Conservation (phyloP, 2,329 filamentous ascomycete species). For the Aureobasidium sp. region DNA sequence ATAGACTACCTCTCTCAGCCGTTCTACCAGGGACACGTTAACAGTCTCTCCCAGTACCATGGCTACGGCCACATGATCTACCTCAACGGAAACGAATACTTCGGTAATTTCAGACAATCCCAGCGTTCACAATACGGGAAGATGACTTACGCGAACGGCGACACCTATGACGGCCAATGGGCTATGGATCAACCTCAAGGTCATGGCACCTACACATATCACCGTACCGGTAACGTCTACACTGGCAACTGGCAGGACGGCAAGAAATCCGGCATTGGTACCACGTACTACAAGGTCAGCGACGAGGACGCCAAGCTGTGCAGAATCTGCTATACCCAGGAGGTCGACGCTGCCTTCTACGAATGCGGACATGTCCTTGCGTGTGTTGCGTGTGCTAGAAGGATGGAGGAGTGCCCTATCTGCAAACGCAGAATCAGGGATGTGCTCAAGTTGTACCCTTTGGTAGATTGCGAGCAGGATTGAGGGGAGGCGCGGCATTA, state of each 20-base stretch:
- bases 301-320: conserved; percentile 52
- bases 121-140: conserved; percentile 47
- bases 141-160: conserved; percentile 54
- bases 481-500: no score
- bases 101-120: conserved; percentile 44
- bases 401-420: conserved; percentile 52
- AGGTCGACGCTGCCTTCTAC: conserved; percentile 52
- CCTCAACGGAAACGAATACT: conserved; percentile 47
- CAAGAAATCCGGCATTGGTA: conserved; percentile 52
- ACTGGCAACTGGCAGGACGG: conserved; percentile 53
- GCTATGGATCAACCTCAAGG: conserved; percentile 56
- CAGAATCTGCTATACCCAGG: conserved; percentile 53
- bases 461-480: no score
- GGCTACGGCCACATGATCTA: conserved; percentile 47
- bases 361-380: conserved; percentile 57
- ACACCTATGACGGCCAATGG: conserved; percentile 50
- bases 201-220: conserved; percentile 48
- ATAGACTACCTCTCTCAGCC: conserved; percentile 47
- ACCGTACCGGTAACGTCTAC: conserved; percentile 50
- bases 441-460: conserved; percentile 46
- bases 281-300: conserved; percentile 52
- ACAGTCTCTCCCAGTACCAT: conserved; percentile 38
- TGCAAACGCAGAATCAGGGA: conserved; percentile 49
- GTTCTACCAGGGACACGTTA: conserved; percentile 46
- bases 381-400: conserved; percentile 49